Base-by-base conservation (phyloP, 2,329 filamentous ascomycete species). In the Didymellaceae sp. region DNA sequence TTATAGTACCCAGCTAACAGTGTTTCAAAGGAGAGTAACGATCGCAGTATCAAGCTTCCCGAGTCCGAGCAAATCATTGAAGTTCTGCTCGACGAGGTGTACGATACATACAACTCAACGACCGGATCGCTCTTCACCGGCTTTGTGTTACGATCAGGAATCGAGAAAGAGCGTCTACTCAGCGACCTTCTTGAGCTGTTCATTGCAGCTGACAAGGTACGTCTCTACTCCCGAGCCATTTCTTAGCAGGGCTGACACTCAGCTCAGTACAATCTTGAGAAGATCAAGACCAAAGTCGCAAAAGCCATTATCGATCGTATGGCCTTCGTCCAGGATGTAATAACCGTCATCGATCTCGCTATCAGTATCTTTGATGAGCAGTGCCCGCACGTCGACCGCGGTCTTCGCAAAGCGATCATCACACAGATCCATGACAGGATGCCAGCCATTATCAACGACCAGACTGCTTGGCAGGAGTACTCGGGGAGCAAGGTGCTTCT, bases 171-270 rank as follows among this genome's bases (percentile, higher is more conserved):
- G 8, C 43, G 9, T 2, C 37, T 52, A 6, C 55, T 63, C 32
- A 44, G n/a, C 4, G 34, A 51, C 1, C 37, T 67, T 1, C 22
- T 65, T 0, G 33, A 34, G 2, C 24, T 65, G 3, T 65, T 65
- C 52, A 40, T 65, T 24, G 57, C 64, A 0, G 51, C 45, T 5
- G 64, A 67, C 34, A 67, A 67, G 51, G 63, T 60, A 40, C 10
- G 32, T 26, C 8, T 17, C n/a, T 22, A 9, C 22, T 26, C 5
- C 13, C 2, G 10, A 40, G n/a, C 2, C 2, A 1, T 8, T 10
- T 9, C 14, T 14, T 0, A 20, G 9, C 2, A 11, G 13, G 22
- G 38, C 50, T 42, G 21, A 61, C 14, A 5, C 4, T n/a, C 0
- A 2, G 6, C 11, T n/a, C 39, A 66, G 62, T 67, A 67, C 40